Evolutionary conservation across 2,329 filamentous ascomycete genomes (phyloP).

Genomic region (Apiospora malaysiana): DNA sequence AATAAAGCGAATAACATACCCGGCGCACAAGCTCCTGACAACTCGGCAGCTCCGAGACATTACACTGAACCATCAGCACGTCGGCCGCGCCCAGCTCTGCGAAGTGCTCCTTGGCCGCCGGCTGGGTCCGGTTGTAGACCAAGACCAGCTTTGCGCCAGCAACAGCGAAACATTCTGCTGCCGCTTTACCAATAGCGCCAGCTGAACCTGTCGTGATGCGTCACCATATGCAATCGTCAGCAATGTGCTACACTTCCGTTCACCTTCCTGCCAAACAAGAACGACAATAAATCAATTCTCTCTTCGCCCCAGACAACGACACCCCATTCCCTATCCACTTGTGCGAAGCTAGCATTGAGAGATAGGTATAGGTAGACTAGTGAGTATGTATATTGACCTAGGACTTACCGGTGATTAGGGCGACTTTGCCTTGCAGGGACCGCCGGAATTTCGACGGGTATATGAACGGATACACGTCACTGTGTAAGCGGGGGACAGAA

Average conservation of each 20-base stretch:
- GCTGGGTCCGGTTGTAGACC: conserved; percentile 38
- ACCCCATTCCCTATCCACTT: not conserved
- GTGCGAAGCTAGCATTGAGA: not conserved
- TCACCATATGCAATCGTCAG: not conserved
- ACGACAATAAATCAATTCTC: too few species aligned
- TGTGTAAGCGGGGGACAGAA: conserved; percentile 33
- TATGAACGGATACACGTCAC: conserved; percentile 39
- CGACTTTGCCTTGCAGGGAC: conserved; percentile 34
- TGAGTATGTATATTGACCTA: too few species aligned
- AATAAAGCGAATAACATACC: conserved; percentile 24
- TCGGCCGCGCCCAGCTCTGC: conserved; percentile 30
- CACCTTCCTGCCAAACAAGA: not conserved
- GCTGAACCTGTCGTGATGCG: conserved; percentile 31
- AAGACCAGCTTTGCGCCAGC: conserved; percentile 36
- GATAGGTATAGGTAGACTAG: not conserved
- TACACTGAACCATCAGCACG: conserved; percentile 33
- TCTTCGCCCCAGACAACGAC: too few species aligned
- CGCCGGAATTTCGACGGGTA: conserved; percentile 35
- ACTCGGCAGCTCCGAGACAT: conserved; percentile 34
- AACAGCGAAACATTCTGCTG: conserved; percentile 40
- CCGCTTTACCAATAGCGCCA: conserved; percentile 36
- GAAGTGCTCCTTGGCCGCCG: conserved; percentile 31
- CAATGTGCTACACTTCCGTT: not conserved
- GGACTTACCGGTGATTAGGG: conserved; percentile 35
- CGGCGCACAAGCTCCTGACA: conserved; percentile 33